phyloP scores from a whole-genome alignment of 2,329 filamentous ascomycete genomes.

The Hypoxylon sp. region DNA sequence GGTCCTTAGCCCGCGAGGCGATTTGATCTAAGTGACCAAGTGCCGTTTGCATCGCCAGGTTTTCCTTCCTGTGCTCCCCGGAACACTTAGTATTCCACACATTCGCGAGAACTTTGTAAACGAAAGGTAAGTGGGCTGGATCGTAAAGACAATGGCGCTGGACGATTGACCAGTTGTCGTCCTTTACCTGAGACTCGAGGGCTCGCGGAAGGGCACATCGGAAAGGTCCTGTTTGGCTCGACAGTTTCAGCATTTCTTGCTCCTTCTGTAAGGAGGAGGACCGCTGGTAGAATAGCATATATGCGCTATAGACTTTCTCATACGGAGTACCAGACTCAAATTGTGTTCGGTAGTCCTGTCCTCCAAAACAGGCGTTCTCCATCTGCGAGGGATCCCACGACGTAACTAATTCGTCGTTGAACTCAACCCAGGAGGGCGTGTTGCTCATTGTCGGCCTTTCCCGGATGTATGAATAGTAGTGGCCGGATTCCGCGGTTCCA shows the following conservation, averaged over 20 bases:
- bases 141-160: slow-evolving; percentile 86
- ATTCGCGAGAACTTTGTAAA: slow-evolving; percentile 72
- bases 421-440: slow-evolving; percentile 82
- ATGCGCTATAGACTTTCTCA: slow-evolving; percentile 87
- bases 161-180: slow-evolving; percentile 80
- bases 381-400: slow-evolving; percentile 82
- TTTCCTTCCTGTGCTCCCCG: slow-evolving; percentile 62
- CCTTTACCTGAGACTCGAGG: slow-evolving; percentile 72
- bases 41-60: slow-evolving; percentile 67
- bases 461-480: slow-evolving; percentile 97
- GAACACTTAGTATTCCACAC: slow-evolving; percentile 68
- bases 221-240: slow-evolving; percentile 58
- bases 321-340: slow-evolving; percentile 65
- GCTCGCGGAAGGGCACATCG: slow-evolving; percentile 62
- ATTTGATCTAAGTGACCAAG: slow-evolving; percentile 82
- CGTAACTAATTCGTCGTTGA: slow-evolving; percentile 90
- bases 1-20: slow-evolving; percentile 78
- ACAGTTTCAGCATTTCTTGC: slow-evolving; percentile 62
- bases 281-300: slow-evolving; percentile 98
- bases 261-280: slow-evolving; percentile 73
- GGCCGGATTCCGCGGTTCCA: slow-evolving; percentile 92
- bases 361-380: slow-evolving; percentile 85
- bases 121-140: slow-evolving; percentile 76
- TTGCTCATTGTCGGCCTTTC: slow-evolving; percentile 74
- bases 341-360: slow-evolving; percentile 68